A percentile compares a stretch with the other conserved stretches of the same genome.
Conservation (phyloP, 2,329 filamentous ascomycete genomes). For the Cadophora malorum region DNA sequence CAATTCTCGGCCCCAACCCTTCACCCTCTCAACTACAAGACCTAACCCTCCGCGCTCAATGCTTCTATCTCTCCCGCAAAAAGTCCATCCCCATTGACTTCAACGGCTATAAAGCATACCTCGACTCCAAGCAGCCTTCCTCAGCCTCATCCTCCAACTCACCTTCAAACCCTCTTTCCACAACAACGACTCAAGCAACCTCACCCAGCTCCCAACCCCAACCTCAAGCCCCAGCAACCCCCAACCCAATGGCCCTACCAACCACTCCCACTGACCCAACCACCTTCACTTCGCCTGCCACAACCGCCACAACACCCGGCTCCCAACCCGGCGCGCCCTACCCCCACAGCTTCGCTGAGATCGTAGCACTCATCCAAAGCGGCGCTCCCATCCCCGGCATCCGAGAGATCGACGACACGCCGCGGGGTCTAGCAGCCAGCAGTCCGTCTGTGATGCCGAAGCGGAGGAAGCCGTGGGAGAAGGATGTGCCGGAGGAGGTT, state of each 20-base stretch:
- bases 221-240: neutral
- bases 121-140: constrained; percentile 30
- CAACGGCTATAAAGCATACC: constrained; percentile 70
- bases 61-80: constrained; percentile 67
- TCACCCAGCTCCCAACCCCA: constrained; percentile 21
- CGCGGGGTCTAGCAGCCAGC: constrained; percentile 72
- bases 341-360: constrained; percentile 82
- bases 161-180: neutral
- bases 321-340: constrained; percentile 65
- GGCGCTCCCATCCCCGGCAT: constrained; percentile 88
- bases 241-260: neutral
- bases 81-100: constrained; percentile 65
- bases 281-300: neutral
- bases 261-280: neutral
- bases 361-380: constrained; percentile 83
- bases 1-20: constrained; percentile 66
- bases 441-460: constrained; percentile 43
- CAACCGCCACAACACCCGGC: constrained; percentile 6
- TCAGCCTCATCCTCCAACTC: constrained; percentile 10
- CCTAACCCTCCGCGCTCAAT: constrained; percentile 69
- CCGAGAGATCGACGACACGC: constrained; percentile 81
- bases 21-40: constrained; percentile 60
- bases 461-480: constrained; percentile 80
- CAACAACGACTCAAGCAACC: constrained; percentile 14
- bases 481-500: constrained; percentile 48